These are phyloP conservation scores for Osmozyma mogii DNA, from an alignment of 805 yeast genomes.

Conservation along the genomic window DNA sequence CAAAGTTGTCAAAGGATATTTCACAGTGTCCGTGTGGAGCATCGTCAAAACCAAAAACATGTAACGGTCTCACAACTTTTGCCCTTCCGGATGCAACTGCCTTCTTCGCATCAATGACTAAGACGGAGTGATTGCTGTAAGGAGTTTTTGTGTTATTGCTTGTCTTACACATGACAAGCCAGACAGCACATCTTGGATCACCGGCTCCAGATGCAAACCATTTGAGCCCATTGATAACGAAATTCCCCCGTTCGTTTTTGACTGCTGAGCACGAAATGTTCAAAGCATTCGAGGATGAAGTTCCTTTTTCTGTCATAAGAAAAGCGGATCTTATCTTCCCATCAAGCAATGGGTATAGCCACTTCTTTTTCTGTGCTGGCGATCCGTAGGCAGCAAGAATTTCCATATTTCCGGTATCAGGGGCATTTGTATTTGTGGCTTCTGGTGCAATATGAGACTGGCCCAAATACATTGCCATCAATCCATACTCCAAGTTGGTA, in stretches of 20 bases:
- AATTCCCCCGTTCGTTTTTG: conserved; percentile 32
- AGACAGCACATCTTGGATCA: conserved; percentile 49
- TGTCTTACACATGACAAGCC: conserved; percentile 49
- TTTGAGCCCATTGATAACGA: conserved; percentile 50
- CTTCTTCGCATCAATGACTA: conserved; percentile 44
- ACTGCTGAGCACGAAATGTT: conserved; percentile 43
- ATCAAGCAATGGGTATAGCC: conserved; percentile 45
- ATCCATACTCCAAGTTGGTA: conserved; percentile 55
- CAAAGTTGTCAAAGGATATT: conserved; percentile 42
- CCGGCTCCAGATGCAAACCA: conserved; percentile 73
- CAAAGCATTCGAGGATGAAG: conserved; percentile 55
- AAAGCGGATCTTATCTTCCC: conserved; percentile 56
- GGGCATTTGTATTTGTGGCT: conserved; percentile 53
- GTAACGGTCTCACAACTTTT: conserved; percentile 41
- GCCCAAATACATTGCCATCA: conserved; percentile 59
- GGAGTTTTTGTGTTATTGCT: conserved; percentile 18
- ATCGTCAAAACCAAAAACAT: conserved; percentile 55
- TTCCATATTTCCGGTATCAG: conserved; percentile 62
- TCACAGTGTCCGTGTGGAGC: conserved; percentile 72
- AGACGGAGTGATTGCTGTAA: conserved; percentile 48
- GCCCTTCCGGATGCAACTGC: conserved; percentile 45
- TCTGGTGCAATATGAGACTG: conserved; percentile 47
- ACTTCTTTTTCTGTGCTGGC: conserved; percentile 30
- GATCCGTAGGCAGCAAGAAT: conserved; percentile 36
- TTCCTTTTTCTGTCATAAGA: conserved; percentile 56